These are phyloP conservation scores for Kuraishia hungarica DNA, from an alignment of 805 yeast genomes.

Conservation along the genomic window DNA sequence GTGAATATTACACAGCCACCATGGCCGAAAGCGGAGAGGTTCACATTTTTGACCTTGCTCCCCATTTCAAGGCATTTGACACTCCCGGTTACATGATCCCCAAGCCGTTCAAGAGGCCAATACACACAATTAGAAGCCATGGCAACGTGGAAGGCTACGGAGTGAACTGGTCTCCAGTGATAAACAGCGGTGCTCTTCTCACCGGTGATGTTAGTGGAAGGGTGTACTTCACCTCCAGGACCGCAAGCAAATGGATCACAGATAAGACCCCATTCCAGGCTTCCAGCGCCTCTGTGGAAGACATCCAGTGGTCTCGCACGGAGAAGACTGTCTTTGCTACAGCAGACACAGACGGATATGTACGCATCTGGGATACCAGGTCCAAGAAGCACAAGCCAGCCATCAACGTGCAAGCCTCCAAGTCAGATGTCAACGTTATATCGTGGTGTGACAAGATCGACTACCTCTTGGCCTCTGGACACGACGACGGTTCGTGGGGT, in stretches of 20 bases:
- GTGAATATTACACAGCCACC: conserved; percentile 81
- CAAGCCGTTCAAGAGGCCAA: conserved; percentile 68
- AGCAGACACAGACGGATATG: conserved; percentile 84
- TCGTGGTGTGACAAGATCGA: conserved; percentile 89
- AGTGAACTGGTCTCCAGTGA: conserved; percentile 90
- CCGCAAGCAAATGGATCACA: conserved; percentile 74
- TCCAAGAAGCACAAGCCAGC: conserved; percentile 90
- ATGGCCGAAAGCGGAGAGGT: conserved; percentile 90
- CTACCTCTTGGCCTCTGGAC: conserved; percentile 88
- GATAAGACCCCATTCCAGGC: conserved; percentile 74
- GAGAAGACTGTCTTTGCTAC: conserved; percentile 94
- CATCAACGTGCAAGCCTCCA: conserved; percentile 70
- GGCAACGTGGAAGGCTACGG: conserved; percentile 98
- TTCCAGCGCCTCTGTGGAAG: conserved; percentile 78
- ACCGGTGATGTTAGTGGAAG: conserved; percentile 89
- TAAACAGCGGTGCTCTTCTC: conserved; percentile 69
- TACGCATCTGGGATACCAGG: conserved; percentile 95
- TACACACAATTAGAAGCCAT: conserved; percentile 74
- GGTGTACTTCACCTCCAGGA: conserved; percentile 69
- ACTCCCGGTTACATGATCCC: conserved; percentile 81
- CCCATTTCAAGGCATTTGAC: conserved; percentile 78
- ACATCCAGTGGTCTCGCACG: conserved; percentile 91
- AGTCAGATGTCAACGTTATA: conserved; percentile 85
- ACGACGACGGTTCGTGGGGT: conserved; percentile 96
- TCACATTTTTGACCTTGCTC: conserved; percentile 68